Conservation (phyloP, 441 rosid species). For the Adansonia gregorii region DNA sequence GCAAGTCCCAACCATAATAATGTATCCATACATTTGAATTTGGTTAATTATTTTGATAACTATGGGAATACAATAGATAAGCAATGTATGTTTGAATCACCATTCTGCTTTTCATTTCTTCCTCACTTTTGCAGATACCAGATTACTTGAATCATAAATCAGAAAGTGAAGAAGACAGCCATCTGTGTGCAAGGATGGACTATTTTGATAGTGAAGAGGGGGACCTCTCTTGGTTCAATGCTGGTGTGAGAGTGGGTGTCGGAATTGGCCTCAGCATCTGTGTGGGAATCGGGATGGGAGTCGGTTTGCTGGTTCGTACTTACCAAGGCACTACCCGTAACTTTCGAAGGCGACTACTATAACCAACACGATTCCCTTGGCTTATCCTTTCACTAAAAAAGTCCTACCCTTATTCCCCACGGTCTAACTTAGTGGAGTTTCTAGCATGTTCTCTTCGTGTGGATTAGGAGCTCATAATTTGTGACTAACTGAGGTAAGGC, state of each 20-base stretch:
- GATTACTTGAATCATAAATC: constrained; percentile 46
- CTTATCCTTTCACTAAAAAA: neutral
- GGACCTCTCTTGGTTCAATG: constrained; percentile 70
- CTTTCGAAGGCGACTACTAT: constrained; percentile 58
- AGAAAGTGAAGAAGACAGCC: constrained; percentile 48
- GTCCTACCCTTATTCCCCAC: neutral
- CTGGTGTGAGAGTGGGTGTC: constrained; percentile 71
- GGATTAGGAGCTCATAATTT: constrained; percentile 15
- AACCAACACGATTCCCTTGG: constrained; percentile 9
- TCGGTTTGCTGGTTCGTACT: constrained; percentile 57
- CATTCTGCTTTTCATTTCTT: constrained; percentile 24
- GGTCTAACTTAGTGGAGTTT: constrained; percentile 27
- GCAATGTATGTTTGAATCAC: neutral
- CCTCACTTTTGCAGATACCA: constrained; percentile 41
- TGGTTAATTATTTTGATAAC: neutral
- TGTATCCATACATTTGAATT: neutral
- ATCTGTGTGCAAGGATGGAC: constrained; percentile 38
- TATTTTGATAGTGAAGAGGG: constrained; percentile 62
- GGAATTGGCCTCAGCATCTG: constrained; percentile 70
- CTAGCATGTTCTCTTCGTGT: constrained; percentile 21
- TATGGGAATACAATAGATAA: neutral
- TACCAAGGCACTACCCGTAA: constrained; percentile 59
- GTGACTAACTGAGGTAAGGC: constrained; percentile 21
- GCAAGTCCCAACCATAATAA: neutral
- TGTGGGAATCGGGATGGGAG: constrained; percentile 66